A percentile compares a stretch with the other conserved stretches of the same genome.
Evolutionary conservation across 805 yeast species (phyloP).

Genomic region (Myxozyma geophila): DNA sequence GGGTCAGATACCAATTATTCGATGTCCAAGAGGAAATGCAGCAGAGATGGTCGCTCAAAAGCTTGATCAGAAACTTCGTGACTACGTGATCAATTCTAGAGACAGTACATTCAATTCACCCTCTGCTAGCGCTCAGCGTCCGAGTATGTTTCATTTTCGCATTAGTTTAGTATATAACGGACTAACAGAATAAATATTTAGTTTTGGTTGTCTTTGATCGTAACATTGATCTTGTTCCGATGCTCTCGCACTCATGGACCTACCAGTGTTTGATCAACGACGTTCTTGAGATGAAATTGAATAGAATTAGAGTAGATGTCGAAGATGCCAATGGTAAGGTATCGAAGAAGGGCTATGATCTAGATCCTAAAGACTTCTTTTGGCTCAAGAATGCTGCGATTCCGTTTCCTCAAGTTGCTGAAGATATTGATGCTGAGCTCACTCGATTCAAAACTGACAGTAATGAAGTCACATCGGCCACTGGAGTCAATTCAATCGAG

Average conservation of each 20-base stretch:
- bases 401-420: constrained; percentile 99
- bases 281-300: constrained; percentile 78
- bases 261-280: constrained; percentile 96
- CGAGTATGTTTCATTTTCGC: constrained; percentile 14
- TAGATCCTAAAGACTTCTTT: constrained; percentile 92
- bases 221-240: constrained; percentile 84
- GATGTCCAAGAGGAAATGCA: constrained; percentile 92
- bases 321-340: constrained; percentile 44
- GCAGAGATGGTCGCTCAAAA: constrained; percentile 92
- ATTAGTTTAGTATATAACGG: constrained; percentile 5
- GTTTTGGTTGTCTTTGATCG: constrained; percentile 86
- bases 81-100: constrained; percentile 76
- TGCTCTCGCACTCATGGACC: constrained; percentile 97
- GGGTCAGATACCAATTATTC: constrained; percentile 76
- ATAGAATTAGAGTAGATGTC: constrained; percentile 68
- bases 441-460: constrained; percentile 85
- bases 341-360: constrained; percentile 66
- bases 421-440: constrained; percentile 85
- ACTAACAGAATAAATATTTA: constrained; percentile 38
- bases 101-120: constrained; percentile 37
- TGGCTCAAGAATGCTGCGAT: constrained; percentile 83
- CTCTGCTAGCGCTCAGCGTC: constrained; percentile 14
- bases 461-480: constrained; percentile 75
- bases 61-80: constrained; percentile 81
- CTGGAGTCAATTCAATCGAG: constrained; percentile 71